Conservation (phyloP, 1,139 yeast genomes). For the Lipomyces yarrowii region DNA sequence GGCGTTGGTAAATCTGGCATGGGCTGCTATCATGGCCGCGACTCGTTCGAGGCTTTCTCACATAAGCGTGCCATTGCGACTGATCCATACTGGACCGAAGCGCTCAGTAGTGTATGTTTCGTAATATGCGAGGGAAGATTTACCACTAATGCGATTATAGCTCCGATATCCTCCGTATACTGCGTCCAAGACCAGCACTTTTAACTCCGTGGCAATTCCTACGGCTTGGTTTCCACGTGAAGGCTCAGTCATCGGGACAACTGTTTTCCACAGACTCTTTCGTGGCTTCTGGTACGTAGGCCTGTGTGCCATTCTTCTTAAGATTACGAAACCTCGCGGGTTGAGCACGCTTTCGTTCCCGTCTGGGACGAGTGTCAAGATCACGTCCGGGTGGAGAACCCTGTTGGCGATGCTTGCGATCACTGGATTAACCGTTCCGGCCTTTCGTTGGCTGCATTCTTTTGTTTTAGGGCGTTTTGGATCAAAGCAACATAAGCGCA, state of each 20-base stretch:
- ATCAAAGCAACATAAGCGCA: not conserved
- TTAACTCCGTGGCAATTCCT: not conserved
- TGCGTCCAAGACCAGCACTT: slow-evolving; percentile 42
- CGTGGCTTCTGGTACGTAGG: not conserved
- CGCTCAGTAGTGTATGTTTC: slow-evolving; percentile 44
- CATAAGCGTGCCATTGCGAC: slow-evolving; percentile 72
- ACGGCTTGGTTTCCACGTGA: slow-evolving; percentile 23
- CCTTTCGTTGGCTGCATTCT: slow-evolving; percentile 1
- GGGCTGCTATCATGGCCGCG: slow-evolving; percentile 71
- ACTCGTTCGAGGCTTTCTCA: slow-evolving; percentile 72
- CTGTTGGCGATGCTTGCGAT: not conserved
- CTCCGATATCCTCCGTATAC: slow-evolving; percentile 73
- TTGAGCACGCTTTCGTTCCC: not conserved
- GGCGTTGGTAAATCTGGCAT: slow-evolving; percentile 86
- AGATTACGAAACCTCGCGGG: not conserved
- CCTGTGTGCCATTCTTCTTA: slow-evolving; percentile 1
- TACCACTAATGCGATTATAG: slow-evolving; percentile 26
- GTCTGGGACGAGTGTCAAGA: not conserved
- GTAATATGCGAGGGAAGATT: not conserved
- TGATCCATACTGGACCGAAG: slow-evolving; percentile 71
- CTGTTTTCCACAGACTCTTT: not conserved
- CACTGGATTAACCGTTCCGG: not conserved
- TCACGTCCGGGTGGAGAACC: not conserved
- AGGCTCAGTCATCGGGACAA: slow-evolving; percentile 14
- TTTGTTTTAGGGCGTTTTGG: not conserved